Percentiles rank a stretch among this genome's conserved stretches.
Evolutionary conservation across 2,329 filamentous ascomycete genomes (phyloP).

Genomic region (Ambrosiella beaveri): DNA sequence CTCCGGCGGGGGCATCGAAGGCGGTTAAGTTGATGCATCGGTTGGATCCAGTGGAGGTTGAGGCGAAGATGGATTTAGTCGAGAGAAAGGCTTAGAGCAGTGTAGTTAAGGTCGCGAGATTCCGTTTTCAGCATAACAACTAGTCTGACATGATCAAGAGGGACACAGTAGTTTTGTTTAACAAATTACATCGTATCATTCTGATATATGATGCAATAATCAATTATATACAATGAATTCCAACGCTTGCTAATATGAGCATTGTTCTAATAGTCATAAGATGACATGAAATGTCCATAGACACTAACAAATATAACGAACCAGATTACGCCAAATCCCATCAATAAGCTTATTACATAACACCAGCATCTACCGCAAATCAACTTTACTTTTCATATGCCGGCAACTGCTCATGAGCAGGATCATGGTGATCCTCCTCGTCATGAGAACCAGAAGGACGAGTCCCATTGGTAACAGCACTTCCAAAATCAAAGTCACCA

Average conservation of each 20-base stretch:
- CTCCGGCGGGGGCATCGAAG: conserved; percentile 35
- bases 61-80: conserved; percentile 48
- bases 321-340: too few species aligned
- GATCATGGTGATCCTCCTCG: neutral
- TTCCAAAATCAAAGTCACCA: conserved; percentile 17
- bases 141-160: too few species aligned
- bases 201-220: too few species aligned
- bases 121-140: too few species aligned
- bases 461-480: conserved; percentile 24
- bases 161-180: too few species aligned
- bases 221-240: too few species aligned
- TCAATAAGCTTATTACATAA: neutral
- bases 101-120: neutral
- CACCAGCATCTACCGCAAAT: neutral
- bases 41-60: conserved; percentile 49
- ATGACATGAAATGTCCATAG: too few species aligned
- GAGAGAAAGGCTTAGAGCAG: conserved; percentile 18
- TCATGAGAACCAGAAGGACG: neutral
- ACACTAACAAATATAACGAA: too few species aligned
- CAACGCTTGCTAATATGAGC: too few species aligned
- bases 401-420: conserved; percentile 22
- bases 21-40: conserved; percentile 64
- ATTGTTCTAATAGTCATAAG: too few species aligned
- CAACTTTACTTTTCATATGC: conserved; percentile 22
- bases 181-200: too few species aligned